Percentiles rank a stretch among this genome's conserved stretches.
Conservation (phyloP, 2,329 filamentous ascomycete genomes). For the Neonectria coccinea region DNA sequence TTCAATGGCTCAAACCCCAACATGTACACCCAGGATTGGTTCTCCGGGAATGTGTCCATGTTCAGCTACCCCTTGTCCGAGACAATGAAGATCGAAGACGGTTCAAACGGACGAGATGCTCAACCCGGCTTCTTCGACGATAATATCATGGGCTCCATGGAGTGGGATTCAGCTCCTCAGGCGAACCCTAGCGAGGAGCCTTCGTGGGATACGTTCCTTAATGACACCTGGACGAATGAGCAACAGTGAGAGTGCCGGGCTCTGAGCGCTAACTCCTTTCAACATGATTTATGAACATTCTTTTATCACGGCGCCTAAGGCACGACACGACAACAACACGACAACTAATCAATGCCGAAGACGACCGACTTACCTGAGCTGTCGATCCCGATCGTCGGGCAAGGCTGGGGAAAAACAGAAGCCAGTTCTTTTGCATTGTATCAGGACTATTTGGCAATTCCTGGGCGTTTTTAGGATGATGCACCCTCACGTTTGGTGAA, state of each 20-base stretch:
- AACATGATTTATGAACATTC: constrained; percentile 33
- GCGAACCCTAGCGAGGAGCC: constrained; percentile 42
- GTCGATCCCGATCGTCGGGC: background rate
- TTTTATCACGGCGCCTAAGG: constrained; percentile 9
- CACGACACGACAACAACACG: background rate
- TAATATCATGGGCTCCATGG: constrained; percentile 7
- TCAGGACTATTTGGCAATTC: background rate
- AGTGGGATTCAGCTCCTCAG: constrained; percentile 22
- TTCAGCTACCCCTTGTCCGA: constrained; percentile 17
- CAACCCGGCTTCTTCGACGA: constrained; percentile 11
- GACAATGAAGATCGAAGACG: constrained; percentile 13
- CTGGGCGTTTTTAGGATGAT: constrained; percentile 2
- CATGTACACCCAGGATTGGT: constrained; percentile 33
- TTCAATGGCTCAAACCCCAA: constrained; percentile 43
- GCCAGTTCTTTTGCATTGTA: constrained; percentile 5
- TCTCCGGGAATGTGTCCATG: constrained; percentile 15
- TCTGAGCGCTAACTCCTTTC: background rate
- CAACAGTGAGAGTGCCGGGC: constrained; percentile 26
- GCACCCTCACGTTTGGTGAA: background rate
- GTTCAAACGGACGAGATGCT: background rate
- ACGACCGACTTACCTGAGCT: background rate
- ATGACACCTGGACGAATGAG: constrained; percentile 45
- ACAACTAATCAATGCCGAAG: background rate
- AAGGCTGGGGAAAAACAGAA: background rate
- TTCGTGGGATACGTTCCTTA: constrained; percentile 49